Base-by-base conservation (phyloP, 139 green algal species). In the Limnomonas spitsbergensis region DNA sequence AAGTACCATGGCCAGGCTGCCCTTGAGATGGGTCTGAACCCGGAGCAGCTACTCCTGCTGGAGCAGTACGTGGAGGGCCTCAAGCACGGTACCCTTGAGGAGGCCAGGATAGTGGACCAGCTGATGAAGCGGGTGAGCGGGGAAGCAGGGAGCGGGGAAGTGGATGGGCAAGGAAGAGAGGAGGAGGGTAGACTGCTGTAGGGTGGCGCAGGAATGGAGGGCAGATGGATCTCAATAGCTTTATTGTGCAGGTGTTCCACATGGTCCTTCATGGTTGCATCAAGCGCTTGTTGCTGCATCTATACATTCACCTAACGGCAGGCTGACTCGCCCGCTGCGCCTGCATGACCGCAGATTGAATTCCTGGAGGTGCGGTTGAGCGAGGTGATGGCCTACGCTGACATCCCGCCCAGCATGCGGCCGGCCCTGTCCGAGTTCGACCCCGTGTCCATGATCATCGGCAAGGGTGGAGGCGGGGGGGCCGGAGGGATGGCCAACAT, bases 1-100 rank as follows among this genome's bases (percentile, higher is more conserved):
- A 95, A 94, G 84, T 93, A 88, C 81, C 86, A 94, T 53, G 90
- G 91, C 0, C 78, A 88, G 78, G 35, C 82, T 29, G 90, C 91
- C 40, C 72, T 91, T 27, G 80, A 90, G 39, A 78, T 92, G 82
- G 88, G 87, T 31, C 80, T 94, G 31, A 86, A 72, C 1, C 81
- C 87, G 26, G 87, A 89, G 40, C 90, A 94, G 88, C 83, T 94
- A 71, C 79, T 88, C 76, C 80, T 91, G 81, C 61, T 93, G 66
- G 90, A 94, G 77, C 70, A 91, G 76, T 92, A 87, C 68, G 89
- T 89, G 14, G 89, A 95, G 35, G 70, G 81, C 24, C 75, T 94
- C 34, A 92, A 89, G 81, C 67, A 85, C 40, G 83, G 82, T 2
- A 40, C 81, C 3, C 72, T 73, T 7, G 69, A 87, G 1, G 86